Evolutionary conservation across 2,329 filamentous ascomycete species (phyloP), one percentile per base, ranked within the genome.

Genomic region (Hypoxylon rubiginosum): DNA sequence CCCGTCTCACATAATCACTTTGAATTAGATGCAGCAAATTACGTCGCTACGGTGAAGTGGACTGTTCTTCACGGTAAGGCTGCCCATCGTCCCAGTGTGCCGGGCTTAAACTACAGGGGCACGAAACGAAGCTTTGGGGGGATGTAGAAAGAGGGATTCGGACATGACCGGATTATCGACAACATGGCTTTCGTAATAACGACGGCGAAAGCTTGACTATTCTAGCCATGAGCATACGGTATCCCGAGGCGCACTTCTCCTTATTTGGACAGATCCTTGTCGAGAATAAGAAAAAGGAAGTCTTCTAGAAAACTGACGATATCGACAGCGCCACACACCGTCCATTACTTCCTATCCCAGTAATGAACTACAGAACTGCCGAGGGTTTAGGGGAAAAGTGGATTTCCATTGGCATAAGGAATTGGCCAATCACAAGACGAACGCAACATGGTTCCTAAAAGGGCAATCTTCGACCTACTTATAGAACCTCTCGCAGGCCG

Each of bases 1-100:
- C 17, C 36, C 36, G n/a, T 58, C 66, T 68, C 63, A 68, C 66
- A 49, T 68, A 68, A 68, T 66, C 62, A 66, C 63, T 58, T 64
- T 48, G 52, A 62, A 66, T 60, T 53, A 45, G 49, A 49, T 46
- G 58, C 55, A 68, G 32, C 6, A 52, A 13, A 28, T 11, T 46
- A 50, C 19, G n/a, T 57, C 19, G 41, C 28, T 50, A 51, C 19
- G 5, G 34, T 28, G 28, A 11, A 21, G 34, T 28, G 39, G 21
- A 59, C 36, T 45, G 50, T 54, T 26, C 39, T 58, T 58, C 34
- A n/a, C 58, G 28, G 53, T 61, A 66, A 66, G 63, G 66, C 66
- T 66, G 56, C 63, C 28, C 58, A 43, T 57, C 32, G 46, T 61
- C 30, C 52, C 57, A 52, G 30, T n/a, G 32, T 24, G 43, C 53